Conservation (phyloP, 495 filamentous ascomycete genomes). For the Corynascus novoguineensis region DNA sequence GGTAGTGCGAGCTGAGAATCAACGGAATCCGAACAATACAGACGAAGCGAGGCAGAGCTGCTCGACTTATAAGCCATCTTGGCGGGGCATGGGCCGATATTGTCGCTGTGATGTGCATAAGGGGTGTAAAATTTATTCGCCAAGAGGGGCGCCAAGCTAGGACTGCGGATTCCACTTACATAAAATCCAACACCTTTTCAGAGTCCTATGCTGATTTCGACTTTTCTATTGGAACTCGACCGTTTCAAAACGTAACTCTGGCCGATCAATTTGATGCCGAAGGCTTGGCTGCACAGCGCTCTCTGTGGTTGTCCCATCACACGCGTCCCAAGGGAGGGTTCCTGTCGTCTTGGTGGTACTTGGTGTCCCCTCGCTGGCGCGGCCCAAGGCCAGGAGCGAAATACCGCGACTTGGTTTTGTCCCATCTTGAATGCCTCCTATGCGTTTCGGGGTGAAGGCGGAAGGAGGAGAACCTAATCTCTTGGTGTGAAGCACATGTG, state of each 20-base stretch:
- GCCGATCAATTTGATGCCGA: neutral
- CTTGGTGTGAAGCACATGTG: too few species aligned
- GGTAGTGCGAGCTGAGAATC: neutral
- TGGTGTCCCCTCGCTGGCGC: too few species aligned
- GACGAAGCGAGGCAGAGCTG: neutral
- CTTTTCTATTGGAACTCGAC: neutral
- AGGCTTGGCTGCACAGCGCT: neutral
- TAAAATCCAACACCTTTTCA: neutral
- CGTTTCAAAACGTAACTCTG: conserved; percentile 7
- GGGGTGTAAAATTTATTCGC: conserved; percentile 1
- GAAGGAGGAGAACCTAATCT: neutral
- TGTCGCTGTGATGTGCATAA: neutral
- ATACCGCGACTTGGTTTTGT: neutral
- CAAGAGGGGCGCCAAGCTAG: conserved; percentile 5
- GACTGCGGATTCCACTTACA: conserved; percentile 6
- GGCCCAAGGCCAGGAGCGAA: too few species aligned
- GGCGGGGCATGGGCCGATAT: neutral
- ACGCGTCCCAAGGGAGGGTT: neutral
- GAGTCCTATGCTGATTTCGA: neutral
- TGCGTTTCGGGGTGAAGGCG: neutral
- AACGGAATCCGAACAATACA: neutral
- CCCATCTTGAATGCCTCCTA: neutral
- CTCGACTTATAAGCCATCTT: conserved; percentile 1
- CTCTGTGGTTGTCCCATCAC: neutral
- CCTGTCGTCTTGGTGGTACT: neutral